These are phyloP conservation scores for Eucalyptus cladocalyx DNA, from an alignment of 345 rosid species.

Conservation along the genomic window DNA sequence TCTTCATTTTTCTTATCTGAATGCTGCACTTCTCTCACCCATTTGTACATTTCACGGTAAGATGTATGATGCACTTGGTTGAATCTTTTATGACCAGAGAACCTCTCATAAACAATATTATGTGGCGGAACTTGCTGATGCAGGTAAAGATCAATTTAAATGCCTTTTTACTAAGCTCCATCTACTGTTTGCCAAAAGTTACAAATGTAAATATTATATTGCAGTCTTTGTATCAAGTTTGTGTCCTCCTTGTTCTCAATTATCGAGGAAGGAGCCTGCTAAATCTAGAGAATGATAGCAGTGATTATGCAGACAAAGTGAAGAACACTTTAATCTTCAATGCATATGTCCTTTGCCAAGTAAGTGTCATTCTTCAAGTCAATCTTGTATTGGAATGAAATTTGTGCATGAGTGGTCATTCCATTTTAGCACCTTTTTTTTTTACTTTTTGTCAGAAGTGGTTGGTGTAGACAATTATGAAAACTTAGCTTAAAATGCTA, in stretches of 20 bases:
- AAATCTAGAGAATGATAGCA: conserved; percentile 13
- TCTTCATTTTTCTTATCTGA: background rate
- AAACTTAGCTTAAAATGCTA: background rate
- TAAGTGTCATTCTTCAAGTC: conserved; percentile 7
- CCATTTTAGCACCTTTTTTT: background rate
- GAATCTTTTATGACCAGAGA: conserved; percentile 38
- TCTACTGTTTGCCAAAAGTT: background rate
- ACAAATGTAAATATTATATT: background rate
- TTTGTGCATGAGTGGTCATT: background rate
- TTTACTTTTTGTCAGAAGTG: background rate
- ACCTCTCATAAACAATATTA: conserved; percentile 88
- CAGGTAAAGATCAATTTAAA: conserved; percentile 32
- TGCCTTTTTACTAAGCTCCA: background rate
- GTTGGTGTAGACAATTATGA: background rate
- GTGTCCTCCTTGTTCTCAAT: conserved; percentile 62
- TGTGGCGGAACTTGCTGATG: conserved; percentile 93
- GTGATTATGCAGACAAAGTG: conserved; percentile 29
- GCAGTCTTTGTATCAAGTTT: conserved; percentile 82
- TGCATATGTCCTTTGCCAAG: conserved; percentile 89
- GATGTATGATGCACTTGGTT: background rate
- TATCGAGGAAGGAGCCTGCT: conserved; percentile 56
- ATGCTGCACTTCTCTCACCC: background rate
- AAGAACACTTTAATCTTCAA: conserved; percentile 92
- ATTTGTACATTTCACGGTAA: background rate
- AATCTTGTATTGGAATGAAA: background rate